These are phyloP conservation scores for Globisporangium viniferum DNA, from an alignment of 352 stramenopile species.

Conservation along the genomic window DNA sequence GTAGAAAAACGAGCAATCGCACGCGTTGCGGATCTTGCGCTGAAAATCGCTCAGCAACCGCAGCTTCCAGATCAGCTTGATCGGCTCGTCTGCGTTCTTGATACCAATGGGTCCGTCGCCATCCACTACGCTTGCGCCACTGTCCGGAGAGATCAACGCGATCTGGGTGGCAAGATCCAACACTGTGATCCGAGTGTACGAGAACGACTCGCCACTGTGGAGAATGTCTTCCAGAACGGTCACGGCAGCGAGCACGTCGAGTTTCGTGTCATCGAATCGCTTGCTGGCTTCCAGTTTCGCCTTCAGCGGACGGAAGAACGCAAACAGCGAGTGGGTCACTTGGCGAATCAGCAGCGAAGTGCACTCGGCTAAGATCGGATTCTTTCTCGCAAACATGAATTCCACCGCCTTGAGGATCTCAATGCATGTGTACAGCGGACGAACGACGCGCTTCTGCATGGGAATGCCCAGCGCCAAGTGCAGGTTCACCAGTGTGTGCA, in stretches of 20 bases:
- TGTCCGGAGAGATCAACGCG: conserved; percentile 67
- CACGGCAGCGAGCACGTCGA: conserved; percentile 80
- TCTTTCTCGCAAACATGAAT: conserved; percentile 90
- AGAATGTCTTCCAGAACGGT: conserved; percentile 85
- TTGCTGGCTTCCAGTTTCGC: conserved; percentile 81
- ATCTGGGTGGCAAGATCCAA: conserved; percentile 80
- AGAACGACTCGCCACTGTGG: conserved; percentile 78
- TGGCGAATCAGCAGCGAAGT: conserved; percentile 72
- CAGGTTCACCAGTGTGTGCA: conserved; percentile 86
- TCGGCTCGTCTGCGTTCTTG: conserved; percentile 65
- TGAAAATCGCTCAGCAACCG: conserved; percentile 88
- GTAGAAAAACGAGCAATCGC: conserved; percentile 93
- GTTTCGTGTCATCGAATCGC: conserved; percentile 84
- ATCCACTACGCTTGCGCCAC: conserved; percentile 24
- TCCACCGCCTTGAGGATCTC: conserved; percentile 92
- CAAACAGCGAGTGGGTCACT: conserved; percentile 76
- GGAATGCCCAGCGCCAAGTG: conserved; percentile 86
- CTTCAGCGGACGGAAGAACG: conserved; percentile 81
- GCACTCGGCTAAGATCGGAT: conserved; percentile 74
- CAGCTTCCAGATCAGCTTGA: conserved; percentile 86
- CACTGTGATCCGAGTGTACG: conserved; percentile 80
- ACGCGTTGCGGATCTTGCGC: conserved; percentile 76
- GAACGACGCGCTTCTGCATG: conserved; percentile 82
- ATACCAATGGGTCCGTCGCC: conserved; percentile 43
- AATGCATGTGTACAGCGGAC: conserved; percentile 86